These are phyloP conservation scores for Coemansia sp. DNA, from an alignment of 371 early-diverging fungal species.

Conservation along the genomic window DNA sequence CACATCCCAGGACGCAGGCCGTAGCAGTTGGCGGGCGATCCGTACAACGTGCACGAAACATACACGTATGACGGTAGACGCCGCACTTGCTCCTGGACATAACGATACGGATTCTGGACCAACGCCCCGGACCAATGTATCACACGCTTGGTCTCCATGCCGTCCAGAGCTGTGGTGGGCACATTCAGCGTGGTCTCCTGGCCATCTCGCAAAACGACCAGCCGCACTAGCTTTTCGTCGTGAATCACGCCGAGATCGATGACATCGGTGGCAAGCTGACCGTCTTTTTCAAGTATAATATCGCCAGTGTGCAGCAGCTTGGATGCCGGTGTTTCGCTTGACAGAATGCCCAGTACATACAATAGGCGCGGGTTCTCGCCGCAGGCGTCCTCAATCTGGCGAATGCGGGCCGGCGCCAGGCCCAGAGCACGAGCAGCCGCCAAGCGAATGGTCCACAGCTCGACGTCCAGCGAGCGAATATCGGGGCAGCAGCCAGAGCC, in stretches of 20 bases:
- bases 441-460: conserved; percentile 77
- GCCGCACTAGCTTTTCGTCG: conserved; percentile 17
- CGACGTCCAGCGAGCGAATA: conserved; percentile 66
- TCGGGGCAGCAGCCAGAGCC: conserved; percentile 50
- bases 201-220: conserved; percentile 65
- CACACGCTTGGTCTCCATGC: conserved; percentile 62
- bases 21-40: conserved; percentile 51
- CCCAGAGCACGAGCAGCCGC: conserved; percentile 81
- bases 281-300: conserved; percentile 78
- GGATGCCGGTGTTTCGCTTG: conserved; percentile 58
- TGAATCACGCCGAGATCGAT: conserved; percentile 56
- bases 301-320: conserved; percentile 76
- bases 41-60: conserved; percentile 58
- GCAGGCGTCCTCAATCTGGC: conserved; percentile 66
- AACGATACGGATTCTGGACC: conserved; percentile 77
- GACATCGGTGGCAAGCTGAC: conserved; percentile 68
- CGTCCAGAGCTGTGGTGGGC: conserved; percentile 48
- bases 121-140: conserved; percentile 86
- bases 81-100: conserved; percentile 78
- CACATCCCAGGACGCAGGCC: conserved; percentile 70
- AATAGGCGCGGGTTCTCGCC: conserved; percentile 63
- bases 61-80: conserved; percentile 73
- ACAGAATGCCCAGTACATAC: conserved; percentile 66
- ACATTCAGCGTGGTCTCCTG: conserved; percentile 53
- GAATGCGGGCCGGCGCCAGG: conserved; percentile 73